Evolutionary conservation across 192 early-diverging fungal species (phyloP), one percentile per base, ranked within the genome.

Genomic region (Lobulomyces angularis): DNA sequence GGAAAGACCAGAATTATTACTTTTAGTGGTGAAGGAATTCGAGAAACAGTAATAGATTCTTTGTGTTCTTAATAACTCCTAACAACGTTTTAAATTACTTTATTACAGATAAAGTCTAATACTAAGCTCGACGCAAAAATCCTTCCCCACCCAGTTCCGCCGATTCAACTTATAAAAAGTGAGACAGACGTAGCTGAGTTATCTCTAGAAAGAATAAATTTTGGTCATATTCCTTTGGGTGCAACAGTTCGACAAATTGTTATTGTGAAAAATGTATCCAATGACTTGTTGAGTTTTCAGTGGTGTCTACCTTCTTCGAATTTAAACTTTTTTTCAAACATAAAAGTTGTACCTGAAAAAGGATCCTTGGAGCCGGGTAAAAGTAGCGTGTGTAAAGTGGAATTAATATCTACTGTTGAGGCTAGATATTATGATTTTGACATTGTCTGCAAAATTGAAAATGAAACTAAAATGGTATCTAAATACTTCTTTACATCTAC

Each of bases 1-100:
- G 71, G 71, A 8, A 43, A 59, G 44, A 71, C 67, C 9, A 39
- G 35, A 20, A 58, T 67, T 17, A 52, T 74, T 22, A 65, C 65
- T 12, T 62, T 74, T 46, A n/a, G 35, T 3, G 67, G 71, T 9
- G 5, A 25, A 14, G 71, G 71, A 3, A 23, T 55, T 8, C 43
- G 52, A 38, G 25, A 62, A 18, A 11, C 21, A 37, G 46, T 53
- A 48, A 7, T 3, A 6, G 4, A 3, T 17, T 27, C 19, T 3
- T 27, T 27, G 17, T 27, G 17, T n/a, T n/a, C n/a, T n/a, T n/a
- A n/a, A n/a, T n/a, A n/a, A n/a, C n/a, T n/a, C n/a, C n/a, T n/a
- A n/a, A n/a, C n/a, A n/a, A n/a, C n/a, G n/a, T n/a, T n/a, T n/a
- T n/a, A n/a, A n/a, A n/a, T n/a, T n/a, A n/a, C n/a, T n/a, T n/a